Evolutionary conservation across 441 rosid species (phyloP).

Genomic region (Macaranga tanarius): DNA sequence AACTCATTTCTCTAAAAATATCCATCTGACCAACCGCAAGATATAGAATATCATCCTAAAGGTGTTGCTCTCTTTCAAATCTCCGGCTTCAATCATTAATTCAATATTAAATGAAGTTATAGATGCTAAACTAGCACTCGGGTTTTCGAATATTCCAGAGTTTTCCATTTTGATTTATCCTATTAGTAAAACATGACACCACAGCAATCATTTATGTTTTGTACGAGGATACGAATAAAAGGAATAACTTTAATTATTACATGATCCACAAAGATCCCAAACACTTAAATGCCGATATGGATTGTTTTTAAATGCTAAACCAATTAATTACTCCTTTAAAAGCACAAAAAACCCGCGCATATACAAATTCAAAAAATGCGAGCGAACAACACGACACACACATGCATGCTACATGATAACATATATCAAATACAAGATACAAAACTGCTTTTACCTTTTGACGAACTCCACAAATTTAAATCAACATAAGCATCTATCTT

Average conservation of each 20-base stretch:
- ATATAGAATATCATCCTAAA: not conserved
- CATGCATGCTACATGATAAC: not conserved
- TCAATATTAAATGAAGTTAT: constrained; percentile 8
- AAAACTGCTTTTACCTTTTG: not conserved
- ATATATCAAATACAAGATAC: not conserved
- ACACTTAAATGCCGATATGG: not conserved
- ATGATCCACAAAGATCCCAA: not conserved
- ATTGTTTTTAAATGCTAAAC: not conserved
- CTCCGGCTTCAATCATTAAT: not conserved
- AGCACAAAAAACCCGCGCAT: not conserved
- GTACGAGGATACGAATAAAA: not conserved
- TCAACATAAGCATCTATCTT: not conserved
- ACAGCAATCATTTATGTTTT: not conserved
- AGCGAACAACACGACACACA: not conserved
- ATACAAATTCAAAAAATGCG: not conserved
- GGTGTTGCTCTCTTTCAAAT: not conserved
- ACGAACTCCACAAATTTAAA: not conserved
- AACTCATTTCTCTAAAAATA: not conserved
- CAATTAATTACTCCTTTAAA: not conserved
- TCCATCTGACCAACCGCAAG: not conserved
- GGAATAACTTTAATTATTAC: constrained; percentile 10
- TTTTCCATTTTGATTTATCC: not conserved
- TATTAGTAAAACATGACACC: not conserved
- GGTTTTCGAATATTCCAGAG: not conserved
- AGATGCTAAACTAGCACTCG: not conserved